phyloP scores from a whole-genome alignment of 148 eudicot species.

The Camellia sinensis region DNA sequence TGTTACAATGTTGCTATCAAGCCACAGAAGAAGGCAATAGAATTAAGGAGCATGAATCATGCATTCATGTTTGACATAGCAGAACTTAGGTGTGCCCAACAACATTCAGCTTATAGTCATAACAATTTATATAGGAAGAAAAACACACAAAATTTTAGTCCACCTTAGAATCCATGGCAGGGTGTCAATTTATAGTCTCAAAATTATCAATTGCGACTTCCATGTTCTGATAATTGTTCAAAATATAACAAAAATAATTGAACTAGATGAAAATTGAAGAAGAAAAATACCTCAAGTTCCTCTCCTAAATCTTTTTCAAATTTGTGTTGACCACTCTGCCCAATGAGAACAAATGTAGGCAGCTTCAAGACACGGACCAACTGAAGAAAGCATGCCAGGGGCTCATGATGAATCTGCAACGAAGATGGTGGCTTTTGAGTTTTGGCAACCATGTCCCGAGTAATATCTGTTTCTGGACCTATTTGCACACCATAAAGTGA shows the following conservation, averaged over 20 bases:
- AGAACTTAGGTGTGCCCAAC: not conserved
- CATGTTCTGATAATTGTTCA: not conserved
- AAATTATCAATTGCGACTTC: not conserved
- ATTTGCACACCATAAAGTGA: slow-evolving; percentile 48
- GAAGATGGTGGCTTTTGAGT: slow-evolving; percentile 48
- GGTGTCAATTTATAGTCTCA: not conserved
- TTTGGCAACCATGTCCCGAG: slow-evolving; percentile 34
- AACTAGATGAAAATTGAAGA: not conserved
- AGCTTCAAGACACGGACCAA: slow-evolving; percentile 45
- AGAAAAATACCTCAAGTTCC: slow-evolving; percentile 57
- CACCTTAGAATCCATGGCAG: not conserved
- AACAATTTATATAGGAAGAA: no score
- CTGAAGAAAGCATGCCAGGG: slow-evolving; percentile 67
- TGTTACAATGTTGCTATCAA: not conserved
- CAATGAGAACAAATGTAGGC: slow-evolving; percentile 63
- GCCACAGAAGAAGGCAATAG: not conserved
- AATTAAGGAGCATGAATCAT: not conserved
- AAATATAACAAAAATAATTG: not conserved
- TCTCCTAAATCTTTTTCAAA: slow-evolving; percentile 28
- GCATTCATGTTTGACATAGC: not conserved
- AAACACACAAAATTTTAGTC: no score
- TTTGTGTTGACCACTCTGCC: slow-evolving; percentile 29
- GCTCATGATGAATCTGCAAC: slow-evolving; percentile 64
- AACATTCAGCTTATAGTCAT: not conserved
- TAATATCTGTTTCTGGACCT: slow-evolving; percentile 51